Evolutionary conservation across 2,329 filamentous ascomycete genomes (phyloP).

Genomic region (Sclerotinia trifoliorum): DNA sequence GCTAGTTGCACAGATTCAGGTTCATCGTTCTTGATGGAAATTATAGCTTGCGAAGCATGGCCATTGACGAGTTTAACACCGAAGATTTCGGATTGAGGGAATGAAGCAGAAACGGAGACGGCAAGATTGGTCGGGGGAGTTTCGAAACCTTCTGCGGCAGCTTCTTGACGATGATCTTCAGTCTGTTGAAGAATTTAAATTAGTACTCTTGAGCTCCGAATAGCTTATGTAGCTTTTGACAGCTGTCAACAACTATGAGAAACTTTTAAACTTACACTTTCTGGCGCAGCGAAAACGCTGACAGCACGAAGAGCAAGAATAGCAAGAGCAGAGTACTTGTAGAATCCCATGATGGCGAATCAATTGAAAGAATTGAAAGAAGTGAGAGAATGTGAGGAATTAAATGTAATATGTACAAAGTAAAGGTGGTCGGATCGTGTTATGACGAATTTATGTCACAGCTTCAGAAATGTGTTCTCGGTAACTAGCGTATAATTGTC

Average conservation of each 20-base stretch:
- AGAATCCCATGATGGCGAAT: slow-evolving; percentile 63
- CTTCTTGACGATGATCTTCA: slow-evolving; percentile 23
- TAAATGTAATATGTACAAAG: not conserved
- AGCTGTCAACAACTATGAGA: slow-evolving; percentile 18
- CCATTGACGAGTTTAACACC: slow-evolving; percentile 96
- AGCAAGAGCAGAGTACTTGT: slow-evolving; percentile 70
- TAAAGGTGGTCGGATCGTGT: slow-evolving; percentile 10
- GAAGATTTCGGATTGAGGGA: slow-evolving; percentile 70
- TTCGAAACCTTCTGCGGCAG: slow-evolving; percentile 35
- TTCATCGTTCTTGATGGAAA: slow-evolving; percentile 86
- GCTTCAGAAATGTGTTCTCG: slow-evolving; percentile 25
- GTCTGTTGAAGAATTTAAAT: slow-evolving; percentile 16
- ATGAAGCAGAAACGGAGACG: slow-evolving; percentile 62
- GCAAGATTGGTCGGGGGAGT: slow-evolving; percentile 50
- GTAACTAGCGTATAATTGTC: slow-evolving; percentile 18
- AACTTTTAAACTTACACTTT: slow-evolving; percentile 49
- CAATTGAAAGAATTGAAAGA: slow-evolving; percentile 28
- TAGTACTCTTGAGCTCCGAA: slow-evolving; percentile 12
- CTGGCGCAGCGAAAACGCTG: slow-evolving; percentile 60
- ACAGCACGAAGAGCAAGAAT: slow-evolving; percentile 69
- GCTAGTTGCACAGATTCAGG: slow-evolving; percentile 69
- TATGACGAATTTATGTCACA: slow-evolving; percentile 16
- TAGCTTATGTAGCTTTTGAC: slow-evolving; percentile 15
- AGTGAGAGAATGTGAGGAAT: slow-evolving; percentile 4
- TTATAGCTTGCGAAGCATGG: slow-evolving; percentile 74